Conservation (phyloP, 768 basidiomycete species). For the Macrolepiota dolichaula region DNA sequence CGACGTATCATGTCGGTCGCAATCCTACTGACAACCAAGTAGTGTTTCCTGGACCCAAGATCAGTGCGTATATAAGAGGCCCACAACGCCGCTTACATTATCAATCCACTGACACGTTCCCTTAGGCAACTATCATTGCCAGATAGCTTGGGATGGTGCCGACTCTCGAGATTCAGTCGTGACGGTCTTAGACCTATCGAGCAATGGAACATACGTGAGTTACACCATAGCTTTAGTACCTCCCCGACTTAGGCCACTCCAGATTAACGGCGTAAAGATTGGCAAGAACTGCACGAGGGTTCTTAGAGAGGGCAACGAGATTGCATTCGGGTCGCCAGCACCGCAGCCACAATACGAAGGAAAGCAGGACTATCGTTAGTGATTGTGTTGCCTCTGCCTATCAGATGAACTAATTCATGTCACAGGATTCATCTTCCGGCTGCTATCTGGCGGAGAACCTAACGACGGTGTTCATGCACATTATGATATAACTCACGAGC, state of each 20-base stretch:
- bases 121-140: conserved; percentile 56
- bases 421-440: conserved; percentile 71
- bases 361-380: conserved; percentile 71
- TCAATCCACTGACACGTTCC: not conserved
- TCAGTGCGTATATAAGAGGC: conserved; percentile 60
- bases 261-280: conserved; percentile 71
- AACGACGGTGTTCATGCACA: conserved; percentile 54
- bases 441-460: conserved; percentile 48
- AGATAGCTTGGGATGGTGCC: conserved; percentile 56
- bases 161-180: conserved; percentile 39
- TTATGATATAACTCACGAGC: conserved; percentile 66
- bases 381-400: not conserved
- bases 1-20: conserved; percentile 54
- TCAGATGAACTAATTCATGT: not conserved
- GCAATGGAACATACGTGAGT: conserved; percentile 73
- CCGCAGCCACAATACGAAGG: conserved; percentile 36
- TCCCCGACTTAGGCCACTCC: not conserved
- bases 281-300: conserved; percentile 52
- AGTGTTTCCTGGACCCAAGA: conserved; percentile 65
- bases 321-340: conserved; percentile 71
- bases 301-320: conserved; percentile 78
- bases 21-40: conserved; percentile 44
- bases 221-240: not conserved
- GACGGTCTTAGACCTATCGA: conserved; percentile 53
- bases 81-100: not conserved